Base-by-base conservation (phyloP, 768 basidiomycete genomes). In the Scleroderma citrinum region DNA sequence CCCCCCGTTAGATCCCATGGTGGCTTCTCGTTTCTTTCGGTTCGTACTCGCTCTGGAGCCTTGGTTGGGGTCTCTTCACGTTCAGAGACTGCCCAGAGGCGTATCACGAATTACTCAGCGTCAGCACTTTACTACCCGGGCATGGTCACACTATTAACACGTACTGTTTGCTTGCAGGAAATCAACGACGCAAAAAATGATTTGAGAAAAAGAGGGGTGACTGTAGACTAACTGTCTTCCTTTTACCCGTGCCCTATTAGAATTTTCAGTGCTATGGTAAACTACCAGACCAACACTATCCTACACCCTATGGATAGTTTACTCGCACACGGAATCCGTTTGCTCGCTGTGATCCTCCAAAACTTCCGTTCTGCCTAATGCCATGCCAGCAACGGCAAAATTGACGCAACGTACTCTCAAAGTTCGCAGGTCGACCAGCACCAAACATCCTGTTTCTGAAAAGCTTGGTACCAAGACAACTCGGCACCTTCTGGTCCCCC, bases 401-500 rank as follows among this genome's bases (percentile, higher is more conserved):
- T 72, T 68, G 30, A 87, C 66, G 46, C 76, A 77, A 56, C 74
- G 83, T 19, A 88, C 82, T 47, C 77, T 83, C 59, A 95, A 68
- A 19, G 85, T 87, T 61, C 80, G 74, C 56, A 92, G 63, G 63
- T 96, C 90, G 42, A 96, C 74, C 8, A 96, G 72, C 17, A 84
- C 88, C 44, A 98, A 63, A 35, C 76, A 71, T 2, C 93, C 92
- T 8, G 87, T 87, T 60, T 83, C 75, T 14, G 80, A 72, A 61
- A 97, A 97, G 32, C 74, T 76, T 1, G 95, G 95, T 21, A 96
- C 69, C 51, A 95, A 72, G 21, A 97, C 75, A 34, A 96, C 71
- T 46, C 93, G 74, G 69, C 84, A 87, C 56, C 61, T 69, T 54
- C 67, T 71, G 24, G 58, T 44, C 39, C 57, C 57, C 56, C 58